Base-by-base conservation (phyloP, 176 grass and related monocot genomes). In the Tuctoria greenei region DNA sequence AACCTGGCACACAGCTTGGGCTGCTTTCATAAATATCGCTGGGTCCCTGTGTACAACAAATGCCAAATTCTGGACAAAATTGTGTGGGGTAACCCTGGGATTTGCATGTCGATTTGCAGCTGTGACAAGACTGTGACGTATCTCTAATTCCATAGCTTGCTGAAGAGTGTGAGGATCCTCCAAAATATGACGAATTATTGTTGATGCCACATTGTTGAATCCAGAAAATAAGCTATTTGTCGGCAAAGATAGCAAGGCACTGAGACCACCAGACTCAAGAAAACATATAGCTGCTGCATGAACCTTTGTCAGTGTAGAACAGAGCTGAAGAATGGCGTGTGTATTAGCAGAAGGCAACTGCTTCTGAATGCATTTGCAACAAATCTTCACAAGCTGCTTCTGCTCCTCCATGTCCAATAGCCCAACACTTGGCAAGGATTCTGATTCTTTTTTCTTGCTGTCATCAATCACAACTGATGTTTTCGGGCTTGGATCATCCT, bases 111-210 rank as follows among this genome's bases (percentile, higher is more conserved):
- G 86, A 73, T 83, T 99, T 76, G 92, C 81, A 61, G 89, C 92
- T 2, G 87, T 92, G 69, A 95, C 81, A 78, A 99, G 89, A 78
- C 79, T 92, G 44, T 95, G 92, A 20, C 95, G 95, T 84, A 99
- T 99, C 80, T 99, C 95, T 64, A 95, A 86, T 68, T 99, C 95
- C 95, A 99, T 99, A 61, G 95, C 92, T 82, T 92, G 95, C 92
- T 99, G 95, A 85, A 99, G 91, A 34, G 95, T 99, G 71, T 95
- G 86, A 15, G 95, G 89, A 74, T 99, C 95, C 79, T 99, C 95
- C 71, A 99, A 87, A 86, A 99, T 95, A 74, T 99, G 95, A 10
- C 91, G 91, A 70, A 99, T 95, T 31, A 99, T 95, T 72, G 85
- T 88, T 82, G 95, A 88, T 75, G 92, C 86, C 61, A 99, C 76